Conservation (phyloP, 2,329 filamentous ascomycete species). For the Sclerotinia sclerotiorum region DNA sequence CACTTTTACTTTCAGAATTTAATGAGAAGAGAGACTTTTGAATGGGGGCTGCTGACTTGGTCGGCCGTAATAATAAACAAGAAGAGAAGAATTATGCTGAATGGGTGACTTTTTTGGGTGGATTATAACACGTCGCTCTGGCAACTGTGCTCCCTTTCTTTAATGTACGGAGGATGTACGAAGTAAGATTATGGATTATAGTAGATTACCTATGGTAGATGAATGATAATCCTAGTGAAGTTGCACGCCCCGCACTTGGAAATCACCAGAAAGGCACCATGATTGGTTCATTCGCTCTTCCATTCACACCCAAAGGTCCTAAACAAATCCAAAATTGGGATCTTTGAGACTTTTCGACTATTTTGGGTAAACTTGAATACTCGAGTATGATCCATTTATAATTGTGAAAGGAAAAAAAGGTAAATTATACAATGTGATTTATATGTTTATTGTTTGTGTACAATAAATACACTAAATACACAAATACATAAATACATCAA, state of each 20-base stretch:
- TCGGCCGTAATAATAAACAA: not conserved
- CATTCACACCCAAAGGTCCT: not conserved
- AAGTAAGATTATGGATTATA: no score
- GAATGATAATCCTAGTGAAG: not conserved
- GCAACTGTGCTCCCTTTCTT: slow-evolving; percentile 18
- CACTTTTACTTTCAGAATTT: no score
- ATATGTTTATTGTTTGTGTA: not conserved
- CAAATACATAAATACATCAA: not conserved
- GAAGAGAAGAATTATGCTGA: not conserved
- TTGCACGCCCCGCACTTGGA: slow-evolving; percentile 3
- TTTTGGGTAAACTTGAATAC: not conserved
- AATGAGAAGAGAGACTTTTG: not conserved
- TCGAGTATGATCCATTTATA: not conserved
- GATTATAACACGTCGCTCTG: slow-evolving; percentile 10
- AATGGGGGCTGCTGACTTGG: not conserved
- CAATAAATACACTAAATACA: no score
- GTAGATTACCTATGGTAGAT: no score
- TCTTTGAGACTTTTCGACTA: not conserved
- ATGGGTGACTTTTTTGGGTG: not conserved
- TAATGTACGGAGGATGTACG: not conserved
- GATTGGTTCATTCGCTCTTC: not conserved
- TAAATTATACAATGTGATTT: not conserved
- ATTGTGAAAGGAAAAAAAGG: not conserved
- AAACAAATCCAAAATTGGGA: not conserved
- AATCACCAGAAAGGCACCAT: not conserved